A percentile compares a stretch with the other conserved stretches of the same genome.
These are phyloP conservation scores for Tephrocybe rancida DNA, from an alignment of 768 basidiomycete genomes.

Conservation along the genomic window DNA sequence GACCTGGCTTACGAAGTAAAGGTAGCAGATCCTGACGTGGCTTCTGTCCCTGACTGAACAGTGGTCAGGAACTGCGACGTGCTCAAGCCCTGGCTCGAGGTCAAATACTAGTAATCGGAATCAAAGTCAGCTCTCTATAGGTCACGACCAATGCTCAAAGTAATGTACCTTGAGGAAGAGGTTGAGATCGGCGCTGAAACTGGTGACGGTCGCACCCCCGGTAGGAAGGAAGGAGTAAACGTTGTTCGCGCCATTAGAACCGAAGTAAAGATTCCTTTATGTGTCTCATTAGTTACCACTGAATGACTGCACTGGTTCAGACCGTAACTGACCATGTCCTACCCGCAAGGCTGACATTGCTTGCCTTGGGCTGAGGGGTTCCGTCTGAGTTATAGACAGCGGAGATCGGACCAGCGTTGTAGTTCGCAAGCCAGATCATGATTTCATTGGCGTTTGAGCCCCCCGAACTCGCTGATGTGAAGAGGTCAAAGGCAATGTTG, in stretches of 20 bases:
- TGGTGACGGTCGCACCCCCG: slow-evolving; percentile 36
- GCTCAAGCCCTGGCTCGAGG: slow-evolving; percentile 42
- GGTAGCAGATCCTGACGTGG: slow-evolving; percentile 56
- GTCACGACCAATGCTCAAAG: neutral
- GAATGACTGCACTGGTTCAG: neutral
- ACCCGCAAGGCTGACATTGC: slow-evolving; percentile 47
- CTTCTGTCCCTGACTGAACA: slow-evolving; percentile 66
- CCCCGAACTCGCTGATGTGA: slow-evolving; percentile 53
- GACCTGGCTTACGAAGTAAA: slow-evolving; percentile 52
- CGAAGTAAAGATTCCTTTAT: slow-evolving; percentile 54
- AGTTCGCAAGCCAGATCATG: slow-evolving; percentile 70
- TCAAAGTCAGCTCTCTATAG: neutral
- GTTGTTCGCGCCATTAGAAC: slow-evolving; percentile 53
- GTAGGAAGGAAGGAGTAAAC: slow-evolving; percentile 53
- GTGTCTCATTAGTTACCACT: neutral
- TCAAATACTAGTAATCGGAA: slow-evolving; percentile 48
- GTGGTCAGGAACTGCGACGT: slow-evolving; percentile 59
- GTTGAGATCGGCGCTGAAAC: slow-evolving; percentile 57
- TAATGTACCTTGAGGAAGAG: slow-evolving; percentile 48
- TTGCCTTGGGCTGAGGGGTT: slow-evolving; percentile 45
- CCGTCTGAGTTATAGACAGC: slow-evolving; percentile 46
- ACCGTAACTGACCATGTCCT: slow-evolving; percentile 44
- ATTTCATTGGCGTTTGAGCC: slow-evolving; percentile 52
- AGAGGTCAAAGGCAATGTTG: slow-evolving; percentile 65
- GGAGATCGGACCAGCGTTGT: slow-evolving; percentile 61